Conservation (phyloP, 768 basidiomycete species). For the Naematelia encephala region DNA sequence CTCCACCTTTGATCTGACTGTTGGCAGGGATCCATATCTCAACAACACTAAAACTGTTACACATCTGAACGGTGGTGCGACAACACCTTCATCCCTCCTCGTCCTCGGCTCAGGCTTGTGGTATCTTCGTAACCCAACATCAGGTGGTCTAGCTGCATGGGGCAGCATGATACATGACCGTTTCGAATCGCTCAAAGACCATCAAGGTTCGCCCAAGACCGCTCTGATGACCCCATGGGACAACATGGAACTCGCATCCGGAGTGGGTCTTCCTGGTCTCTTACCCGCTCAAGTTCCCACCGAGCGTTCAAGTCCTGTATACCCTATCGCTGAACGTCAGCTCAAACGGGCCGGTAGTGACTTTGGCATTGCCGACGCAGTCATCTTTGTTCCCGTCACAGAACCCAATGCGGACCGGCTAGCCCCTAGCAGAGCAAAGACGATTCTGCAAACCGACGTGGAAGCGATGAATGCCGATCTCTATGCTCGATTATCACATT, state of each 20-base stretch:
- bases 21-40: conserved; percentile 81
- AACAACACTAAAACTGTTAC: conserved; percentile 62
- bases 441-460: conserved; percentile 73
- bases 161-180: conserved; percentile 67
- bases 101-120: conserved; percentile 83
- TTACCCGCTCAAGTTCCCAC: conserved; percentile 3
- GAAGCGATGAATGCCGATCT: conserved; percentile 89
- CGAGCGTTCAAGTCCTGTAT: background rate
- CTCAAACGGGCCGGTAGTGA: conserved; percentile 7
- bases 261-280: conserved; percentile 25
- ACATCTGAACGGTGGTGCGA: conserved; percentile 52
- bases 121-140: conserved; percentile 75
- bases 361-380: conserved; percentile 61
- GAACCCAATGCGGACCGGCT: conserved; percentile 67
- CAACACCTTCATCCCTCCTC: conserved; percentile 60
- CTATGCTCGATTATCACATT: conserved; percentile 60
- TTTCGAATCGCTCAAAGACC: conserved; percentile 54
- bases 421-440: conserved; percentile 61
- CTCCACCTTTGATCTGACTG: too few species aligned
- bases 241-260: conserved; percentile 28
- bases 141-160: conserved; percentile 76
- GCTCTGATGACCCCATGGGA: conserved; percentile 41
- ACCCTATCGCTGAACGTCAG: background rate
- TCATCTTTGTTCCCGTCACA: conserved; percentile 76
- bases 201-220: conserved; percentile 40